These are phyloP conservation scores for Marasmius sp. DNA, from an alignment of 1,284 basidiomycete species.

Conservation along the genomic window DNA sequence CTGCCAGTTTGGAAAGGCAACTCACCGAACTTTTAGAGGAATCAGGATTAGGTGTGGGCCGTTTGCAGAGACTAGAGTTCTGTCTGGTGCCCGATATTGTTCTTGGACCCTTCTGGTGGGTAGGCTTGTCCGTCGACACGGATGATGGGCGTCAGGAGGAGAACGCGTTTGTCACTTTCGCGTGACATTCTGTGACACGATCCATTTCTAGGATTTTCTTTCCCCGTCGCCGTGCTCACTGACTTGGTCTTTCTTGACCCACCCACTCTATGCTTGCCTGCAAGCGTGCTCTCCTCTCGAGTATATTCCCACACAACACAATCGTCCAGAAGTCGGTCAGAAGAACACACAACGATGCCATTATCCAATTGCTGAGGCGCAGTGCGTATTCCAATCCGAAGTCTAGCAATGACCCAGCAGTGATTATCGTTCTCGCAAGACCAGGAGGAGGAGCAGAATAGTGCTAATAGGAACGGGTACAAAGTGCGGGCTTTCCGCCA, in stretches of 20 bases:
- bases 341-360: constrained; percentile 31
- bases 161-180: background rate
- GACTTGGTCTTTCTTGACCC: background rate
- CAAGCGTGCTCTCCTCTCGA: background rate
- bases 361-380: constrained; percentile 40
- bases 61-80: no score
- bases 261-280: background rate
- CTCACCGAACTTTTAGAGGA: no score
- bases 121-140: background rate
- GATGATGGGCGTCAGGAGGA: background rate
- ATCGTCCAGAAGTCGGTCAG: background rate
- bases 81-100: background rate
- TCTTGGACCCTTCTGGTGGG: background rate
- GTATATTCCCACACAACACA: background rate
- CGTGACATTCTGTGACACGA: background rate
- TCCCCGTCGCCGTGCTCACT: background rate
- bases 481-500: constrained; percentile 49
- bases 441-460: constrained; percentile 40
- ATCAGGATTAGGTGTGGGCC: no score
- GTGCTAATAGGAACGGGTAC: constrained; percentile 40
- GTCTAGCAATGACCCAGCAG: background rate
- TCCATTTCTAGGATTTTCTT: background rate
- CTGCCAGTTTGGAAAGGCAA: no score
- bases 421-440: constrained; percentile 28
- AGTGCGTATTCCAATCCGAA: constrained; percentile 29